Base-by-base conservation (phyloP, 805 yeast species). In the Candida alai region DNA sequence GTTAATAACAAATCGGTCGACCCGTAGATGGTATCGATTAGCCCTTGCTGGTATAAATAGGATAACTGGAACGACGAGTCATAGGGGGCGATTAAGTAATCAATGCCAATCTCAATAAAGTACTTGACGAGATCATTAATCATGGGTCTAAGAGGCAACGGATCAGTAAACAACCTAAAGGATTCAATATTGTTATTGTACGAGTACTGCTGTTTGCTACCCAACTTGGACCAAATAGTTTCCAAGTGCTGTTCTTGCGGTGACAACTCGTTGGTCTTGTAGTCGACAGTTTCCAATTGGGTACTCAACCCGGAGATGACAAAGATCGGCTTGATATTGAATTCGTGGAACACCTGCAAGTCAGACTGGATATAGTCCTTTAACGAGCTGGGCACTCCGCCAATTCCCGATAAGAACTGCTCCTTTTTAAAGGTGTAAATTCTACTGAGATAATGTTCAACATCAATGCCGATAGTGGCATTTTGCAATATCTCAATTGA, bases 381-480 rank as follows among this genome's bases (percentile, higher is more conserved):
- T 42, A 87, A 58, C 3, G 85, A 73, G 30, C 73, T 55, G 2
- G 95, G 95, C 37, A 80, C 72, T 0, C 95, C 95, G 16, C 95
- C 95, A 43, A 83, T 71, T 7, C 93, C 95, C 32, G 80, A 82
- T 25, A 78, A 56, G 40, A 73, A 74, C 31, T 80, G 81, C 45
- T 85, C 95, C 36, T 76, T 78, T 43, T 78, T 78, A 44, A 65
- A 65, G 4, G 80, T 65, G 40, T 83, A 58, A 27, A 83, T 65
- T 34, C 85, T 61, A 17, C 83, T 65, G 24, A 86, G 57, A 49
- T 86, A 88, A 52, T 86, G 88, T 44, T 77, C 84, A 10, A 80
- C 93, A 54, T 88, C 96, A 28, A 87, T 83, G 36, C 95, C 96
- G 33, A 87, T 62, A 11, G 80, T 74, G 18, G 89, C 73, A 48